Conservation (phyloP, 2,329 filamentous ascomycete species). For the Achaetomium macrosporum region DNA sequence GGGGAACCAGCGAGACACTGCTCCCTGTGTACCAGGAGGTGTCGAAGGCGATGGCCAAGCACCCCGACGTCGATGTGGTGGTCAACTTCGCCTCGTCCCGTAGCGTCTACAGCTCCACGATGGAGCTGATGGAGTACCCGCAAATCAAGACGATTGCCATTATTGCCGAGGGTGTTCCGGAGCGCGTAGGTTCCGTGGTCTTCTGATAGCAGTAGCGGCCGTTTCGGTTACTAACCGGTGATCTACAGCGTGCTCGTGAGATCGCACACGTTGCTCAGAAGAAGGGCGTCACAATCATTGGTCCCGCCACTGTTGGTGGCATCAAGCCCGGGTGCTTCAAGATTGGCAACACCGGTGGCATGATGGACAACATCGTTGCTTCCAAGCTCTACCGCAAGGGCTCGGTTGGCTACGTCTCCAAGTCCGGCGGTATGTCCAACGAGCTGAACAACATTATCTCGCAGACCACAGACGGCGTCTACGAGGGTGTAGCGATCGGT, state of each 20-base stretch:
- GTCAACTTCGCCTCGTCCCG: slow-evolving; percentile 99
- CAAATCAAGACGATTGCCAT: slow-evolving; percentile 99
- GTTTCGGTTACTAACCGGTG: slow-evolving; percentile 25
- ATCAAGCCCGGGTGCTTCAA: slow-evolving; percentile 99
- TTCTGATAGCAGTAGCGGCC: not conserved
- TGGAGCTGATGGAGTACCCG: slow-evolving; percentile 95
- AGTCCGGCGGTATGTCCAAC: slow-evolving; percentile 99
- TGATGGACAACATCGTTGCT: slow-evolving; percentile 99
- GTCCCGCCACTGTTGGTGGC: slow-evolving; percentile 94
- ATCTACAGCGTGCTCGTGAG: slow-evolving; percentile 78
- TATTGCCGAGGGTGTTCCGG: slow-evolving; percentile 97
- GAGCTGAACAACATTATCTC: slow-evolving; percentile 99
- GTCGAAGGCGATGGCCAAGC: slow-evolving; percentile 89
- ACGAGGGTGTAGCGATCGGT: slow-evolving; percentile 98
- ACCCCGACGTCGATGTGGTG: slow-evolving; percentile 92
- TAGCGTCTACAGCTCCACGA: slow-evolving; percentile 96
- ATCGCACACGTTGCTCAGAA: slow-evolving; percentile 94
- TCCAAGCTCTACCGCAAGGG: slow-evolving; percentile 99
- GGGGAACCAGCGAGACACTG: slow-evolving; percentile 98
- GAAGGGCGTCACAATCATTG: slow-evolving; percentile 99
- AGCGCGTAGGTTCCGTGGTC: slow-evolving; percentile 64
- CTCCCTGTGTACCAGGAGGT: slow-evolving; percentile 96
- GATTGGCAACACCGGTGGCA: slow-evolving; percentile 99
- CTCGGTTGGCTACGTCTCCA: slow-evolving; percentile 98
- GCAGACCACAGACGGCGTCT: slow-evolving; percentile 93